Base-by-base conservation (phyloP, 2,329 filamentous ascomycete species). In the Fusarium annulatum region DNA sequence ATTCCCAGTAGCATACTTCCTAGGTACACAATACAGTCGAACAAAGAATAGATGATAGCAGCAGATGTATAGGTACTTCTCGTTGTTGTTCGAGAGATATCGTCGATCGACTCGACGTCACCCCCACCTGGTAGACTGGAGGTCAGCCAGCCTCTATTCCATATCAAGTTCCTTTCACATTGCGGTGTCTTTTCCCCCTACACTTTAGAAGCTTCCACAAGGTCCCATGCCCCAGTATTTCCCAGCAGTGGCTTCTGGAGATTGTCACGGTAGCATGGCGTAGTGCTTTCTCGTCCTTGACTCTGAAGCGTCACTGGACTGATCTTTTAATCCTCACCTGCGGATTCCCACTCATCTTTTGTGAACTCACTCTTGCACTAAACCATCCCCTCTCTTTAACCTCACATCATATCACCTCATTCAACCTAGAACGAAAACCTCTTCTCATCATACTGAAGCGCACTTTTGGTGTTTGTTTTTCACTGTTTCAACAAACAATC, bases 151-250 rank as follows among this genome's bases (percentile, higher is more conserved):
- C 36, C 53, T 53, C 71, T 64, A 70, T 70, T 65, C 67, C 67
- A 70, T 59, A 69, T 59, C 67, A 65, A 74, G 72, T 72, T 68
- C 64, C 51, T 62, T 70, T 58, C 39, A 57, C 55, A 43, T 64
- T 55, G 60, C 41, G 34, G 55, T 39, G 66, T 51, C 52, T 41
- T 60, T 59, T 26, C 11, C 39, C 43, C 38, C 42, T 72, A 51
- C 60, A 57, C 49, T 49, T 72, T 74, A 53, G 77, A 78, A 79
- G 76, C 76, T 81, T 81, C 80, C 76, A 81, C 80, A 80, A 81
- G 77, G 72, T 80, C 78, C 79, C 66, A 80, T 74, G 73, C 71
- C 72, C 77, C 71, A 78, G 75, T 74, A 60, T 72, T 72, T 74
- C 67, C 64, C 63, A 71, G 66, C 51, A 26, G 67, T 73, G 59